A percentile compares a stretch with the other conserved stretches of the same genome.
phyloP scores from a whole-genome alignment of 2,329 filamentous ascomycete genomes.

The Onygenales sp. region DNA sequence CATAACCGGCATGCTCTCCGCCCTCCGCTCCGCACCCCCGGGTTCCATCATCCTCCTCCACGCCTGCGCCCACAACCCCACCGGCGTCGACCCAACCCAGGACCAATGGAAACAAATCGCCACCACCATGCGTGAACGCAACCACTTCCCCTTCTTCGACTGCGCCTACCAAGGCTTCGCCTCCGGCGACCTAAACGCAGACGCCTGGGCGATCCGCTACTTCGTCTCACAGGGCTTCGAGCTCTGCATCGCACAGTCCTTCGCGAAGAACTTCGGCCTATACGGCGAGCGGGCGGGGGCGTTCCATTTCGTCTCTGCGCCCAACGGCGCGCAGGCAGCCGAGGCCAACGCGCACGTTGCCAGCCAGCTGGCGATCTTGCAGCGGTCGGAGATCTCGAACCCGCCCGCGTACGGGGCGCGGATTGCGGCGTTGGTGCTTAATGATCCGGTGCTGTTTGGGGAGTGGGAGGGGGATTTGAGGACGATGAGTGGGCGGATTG shows the following conservation, averaged over 20 bases:
- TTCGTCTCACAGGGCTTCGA: slow-evolving; percentile 89
- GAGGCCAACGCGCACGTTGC: slow-evolving; percentile 56
- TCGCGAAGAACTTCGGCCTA: slow-evolving; percentile 63
- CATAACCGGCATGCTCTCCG: slow-evolving; percentile 73
- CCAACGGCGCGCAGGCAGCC: slow-evolving; percentile 53
- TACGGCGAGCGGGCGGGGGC: slow-evolving; percentile 94
- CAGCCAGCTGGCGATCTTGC: slow-evolving; percentile 84
- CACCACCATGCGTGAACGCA: slow-evolving; percentile 61
- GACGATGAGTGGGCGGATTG: slow-evolving; percentile 94
- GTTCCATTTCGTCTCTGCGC: slow-evolving; percentile 83
- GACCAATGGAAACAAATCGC: slow-evolving; percentile 94
- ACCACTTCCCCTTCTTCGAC: slow-evolving; percentile 97
- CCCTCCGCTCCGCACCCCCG: slow-evolving; percentile 61
- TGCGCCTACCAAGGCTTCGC: slow-evolving; percentile 97
- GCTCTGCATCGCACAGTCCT: slow-evolving; percentile 50
- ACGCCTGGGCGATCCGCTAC: slow-evolving; percentile 88
- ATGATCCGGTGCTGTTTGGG: slow-evolving; percentile 68
- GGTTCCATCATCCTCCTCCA: slow-evolving; percentile 84
- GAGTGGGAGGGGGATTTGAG: slow-evolving; percentile 89
- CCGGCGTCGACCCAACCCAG: slow-evolving; percentile 85
- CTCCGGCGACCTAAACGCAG: slow-evolving; percentile 73
- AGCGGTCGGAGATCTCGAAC: slow-evolving; percentile 96
- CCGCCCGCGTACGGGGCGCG: slow-evolving; percentile 89
- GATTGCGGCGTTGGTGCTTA: slow-evolving; percentile 76
- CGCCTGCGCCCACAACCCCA: slow-evolving; percentile 96